Evolutionary conservation across 2,329 filamentous ascomycete species (phyloP).

Genomic region (Sporothrix dimorphospora): DNA sequence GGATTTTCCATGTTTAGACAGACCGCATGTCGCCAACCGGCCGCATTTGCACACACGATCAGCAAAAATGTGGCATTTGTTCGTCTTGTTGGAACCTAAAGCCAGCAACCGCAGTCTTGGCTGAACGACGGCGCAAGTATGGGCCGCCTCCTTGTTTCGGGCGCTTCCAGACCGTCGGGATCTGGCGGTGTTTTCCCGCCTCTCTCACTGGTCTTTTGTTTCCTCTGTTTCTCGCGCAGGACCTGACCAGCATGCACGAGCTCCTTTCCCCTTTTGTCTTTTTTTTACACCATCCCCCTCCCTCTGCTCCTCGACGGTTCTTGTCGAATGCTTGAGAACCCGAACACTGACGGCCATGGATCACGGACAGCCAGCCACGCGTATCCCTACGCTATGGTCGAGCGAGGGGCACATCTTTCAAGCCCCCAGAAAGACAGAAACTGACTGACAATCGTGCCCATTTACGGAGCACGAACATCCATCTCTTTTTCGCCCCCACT

Average conservation of each 20-base stretch:
- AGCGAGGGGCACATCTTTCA: not conserved
- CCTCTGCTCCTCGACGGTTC: not conserved
- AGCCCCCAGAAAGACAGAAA: not conserved
- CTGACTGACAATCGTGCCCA: not conserved
- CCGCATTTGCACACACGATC: not conserved
- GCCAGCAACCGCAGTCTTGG: not conserved
- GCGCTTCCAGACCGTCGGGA: slow-evolving; percentile 29
- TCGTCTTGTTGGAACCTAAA: not conserved
- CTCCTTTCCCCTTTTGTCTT: slow-evolving; percentile 1
- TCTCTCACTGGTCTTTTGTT: not conserved
- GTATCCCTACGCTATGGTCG: not conserved
- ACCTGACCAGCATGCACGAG: not conserved
- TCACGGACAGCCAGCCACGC: not conserved
- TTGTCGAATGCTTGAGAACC: not conserved
- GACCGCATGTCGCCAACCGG: not conserved
- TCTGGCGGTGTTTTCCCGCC: not conserved
- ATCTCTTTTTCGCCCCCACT: not conserved
- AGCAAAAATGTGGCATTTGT: not conserved
- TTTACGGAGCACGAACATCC: not conserved
- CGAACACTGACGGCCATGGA: not conserved
- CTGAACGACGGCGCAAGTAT: not conserved
- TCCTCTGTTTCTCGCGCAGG: not conserved
- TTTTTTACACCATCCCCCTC: not conserved
- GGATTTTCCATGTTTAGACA: not conserved
- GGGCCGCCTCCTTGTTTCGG: slow-evolving; percentile 14